These are phyloP conservation scores for Pharus latifolius DNA, from an alignment of 176 grass and related monocot species.

Conservation along the genomic window DNA sequence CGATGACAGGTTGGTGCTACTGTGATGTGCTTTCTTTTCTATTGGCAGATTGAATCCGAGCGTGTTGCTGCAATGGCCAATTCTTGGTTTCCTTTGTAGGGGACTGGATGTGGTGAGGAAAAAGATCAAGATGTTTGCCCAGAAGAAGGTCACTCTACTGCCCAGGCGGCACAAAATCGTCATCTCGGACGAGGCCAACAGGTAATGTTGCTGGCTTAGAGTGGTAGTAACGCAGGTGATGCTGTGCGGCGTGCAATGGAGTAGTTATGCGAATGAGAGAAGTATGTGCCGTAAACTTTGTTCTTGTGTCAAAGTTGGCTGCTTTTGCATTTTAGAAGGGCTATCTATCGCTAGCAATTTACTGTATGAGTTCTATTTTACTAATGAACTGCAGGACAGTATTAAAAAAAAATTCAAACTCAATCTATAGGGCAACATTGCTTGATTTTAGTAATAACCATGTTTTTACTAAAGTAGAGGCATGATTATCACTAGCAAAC, in stretches of 20 bases:
- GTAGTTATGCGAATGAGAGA: not conserved
- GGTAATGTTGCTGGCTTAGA: too few relatives aligned
- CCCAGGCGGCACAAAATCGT: slow-evolving; percentile 81
- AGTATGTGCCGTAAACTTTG: not conserved
- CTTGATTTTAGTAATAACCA: too few relatives aligned
- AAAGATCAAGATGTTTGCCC: slow-evolving; percentile 99
- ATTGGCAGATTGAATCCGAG: too few relatives aligned
- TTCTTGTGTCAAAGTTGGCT: not conserved
- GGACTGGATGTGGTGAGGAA: slow-evolving; percentile 93
- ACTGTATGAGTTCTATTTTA: not conserved
- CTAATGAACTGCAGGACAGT: too few relatives aligned
- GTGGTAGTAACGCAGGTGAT: too few relatives aligned
- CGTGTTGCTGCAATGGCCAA: not conserved
- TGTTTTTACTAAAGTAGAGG: too few relatives aligned
- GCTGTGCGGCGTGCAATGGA: too few relatives aligned
- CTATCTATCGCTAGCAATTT: not conserved
- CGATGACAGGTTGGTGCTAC: slow-evolving; percentile 58
- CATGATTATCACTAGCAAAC: too few relatives aligned
- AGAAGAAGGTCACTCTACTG: slow-evolving; percentile 91
- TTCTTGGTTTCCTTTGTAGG: slow-evolving; percentile 35
- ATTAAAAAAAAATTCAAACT: too few relatives aligned
- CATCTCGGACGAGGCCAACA: slow-evolving; percentile 92
- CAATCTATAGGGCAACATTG: too few relatives aligned
- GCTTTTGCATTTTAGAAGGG: not conserved
- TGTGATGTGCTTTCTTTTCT: not conserved